Evolutionary conservation across 2,329 filamentous ascomycete species (phyloP).

Genomic region (Chalaropsis thielavioides): DNA sequence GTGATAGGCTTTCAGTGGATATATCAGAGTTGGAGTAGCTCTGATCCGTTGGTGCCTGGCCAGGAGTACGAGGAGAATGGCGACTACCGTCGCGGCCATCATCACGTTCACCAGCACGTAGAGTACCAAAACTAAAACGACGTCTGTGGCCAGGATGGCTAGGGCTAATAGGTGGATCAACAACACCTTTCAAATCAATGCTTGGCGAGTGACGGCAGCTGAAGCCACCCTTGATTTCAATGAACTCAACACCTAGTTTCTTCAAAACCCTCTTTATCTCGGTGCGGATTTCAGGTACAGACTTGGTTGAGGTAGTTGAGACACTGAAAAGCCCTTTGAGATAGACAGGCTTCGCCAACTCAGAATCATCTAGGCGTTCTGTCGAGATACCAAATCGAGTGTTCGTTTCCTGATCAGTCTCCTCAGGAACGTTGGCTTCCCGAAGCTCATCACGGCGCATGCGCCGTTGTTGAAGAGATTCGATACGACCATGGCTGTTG

Average conservation of each 20-base stretch:
- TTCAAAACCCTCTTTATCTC: conserved; percentile 85
- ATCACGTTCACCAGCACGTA: conserved; percentile 49
- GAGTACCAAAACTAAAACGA: conserved; percentile 71
- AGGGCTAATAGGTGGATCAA: conserved; percentile 44
- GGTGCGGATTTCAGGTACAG: conserved; percentile 66
- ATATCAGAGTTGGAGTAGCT: conserved; percentile 80
- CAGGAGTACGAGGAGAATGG: conserved; percentile 27
- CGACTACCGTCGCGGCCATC: conserved; percentile 48
- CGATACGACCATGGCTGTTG: conserved; percentile 72
- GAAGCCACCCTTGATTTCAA: conserved; percentile 88
- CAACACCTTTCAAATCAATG: conserved; percentile 66
- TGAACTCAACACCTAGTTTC: conserved; percentile 78
- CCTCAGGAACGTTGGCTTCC: conserved; percentile 72
- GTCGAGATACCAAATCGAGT: conserved; percentile 42
- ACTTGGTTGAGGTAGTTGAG: conserved; percentile 87
- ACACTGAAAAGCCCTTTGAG: conserved; percentile 96
- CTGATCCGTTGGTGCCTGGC: conserved; percentile 40
- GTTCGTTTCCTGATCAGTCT: conserved; percentile 62
- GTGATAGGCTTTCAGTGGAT: conserved; percentile 58
- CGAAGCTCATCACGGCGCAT: conserved; percentile 51
- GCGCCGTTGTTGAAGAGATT: conserved; percentile 81
- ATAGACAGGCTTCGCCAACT: conserved; percentile 84
- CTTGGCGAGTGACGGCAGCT: conserved; percentile 77
- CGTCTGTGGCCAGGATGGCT: conserved; percentile 49
- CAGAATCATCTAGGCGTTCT: conserved; percentile 50